These are phyloP conservation scores for Rhizophora apiculata DNA, from an alignment of 345 rosid species.

Conservation along the genomic window DNA sequence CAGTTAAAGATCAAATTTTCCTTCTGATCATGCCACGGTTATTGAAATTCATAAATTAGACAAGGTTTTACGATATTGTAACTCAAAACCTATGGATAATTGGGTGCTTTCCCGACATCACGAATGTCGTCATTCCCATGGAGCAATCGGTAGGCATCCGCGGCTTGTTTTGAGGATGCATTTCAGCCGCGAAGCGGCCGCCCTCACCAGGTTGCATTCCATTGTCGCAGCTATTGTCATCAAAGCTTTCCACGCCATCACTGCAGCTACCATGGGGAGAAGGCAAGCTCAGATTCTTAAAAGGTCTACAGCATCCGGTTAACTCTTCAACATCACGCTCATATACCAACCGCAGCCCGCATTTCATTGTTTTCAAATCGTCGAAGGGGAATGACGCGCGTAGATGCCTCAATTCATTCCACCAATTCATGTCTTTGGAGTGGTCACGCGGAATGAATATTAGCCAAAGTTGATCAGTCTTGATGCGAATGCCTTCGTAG, in stretches of 20 bases:
- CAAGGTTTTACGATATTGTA: too few relatives aligned
- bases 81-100: too few relatives aligned
- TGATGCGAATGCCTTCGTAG: not conserved
- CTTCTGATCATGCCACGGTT: too few relatives aligned
- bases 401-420: not conserved
- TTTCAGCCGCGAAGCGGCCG: not conserved
- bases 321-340: not conserved
- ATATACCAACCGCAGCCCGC: not conserved
- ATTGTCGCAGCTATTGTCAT: not conserved
- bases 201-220: not conserved
- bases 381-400: not conserved
- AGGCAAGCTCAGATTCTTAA: not conserved
- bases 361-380: not conserved
- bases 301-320: not conserved
- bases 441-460: not conserved
- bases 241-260: not conserved
- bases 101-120: not conserved
- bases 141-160: fast-evolving
- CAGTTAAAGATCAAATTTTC: too few relatives aligned
- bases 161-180: not conserved
- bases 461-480: not conserved
- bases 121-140: not conserved
- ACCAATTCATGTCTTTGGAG: not conserved
- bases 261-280: not conserved
- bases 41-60: too few relatives aligned